Evolutionary conservation across 495 filamentous ascomycete species (phyloP).

Genomic region (Tuber magnatum): DNA sequence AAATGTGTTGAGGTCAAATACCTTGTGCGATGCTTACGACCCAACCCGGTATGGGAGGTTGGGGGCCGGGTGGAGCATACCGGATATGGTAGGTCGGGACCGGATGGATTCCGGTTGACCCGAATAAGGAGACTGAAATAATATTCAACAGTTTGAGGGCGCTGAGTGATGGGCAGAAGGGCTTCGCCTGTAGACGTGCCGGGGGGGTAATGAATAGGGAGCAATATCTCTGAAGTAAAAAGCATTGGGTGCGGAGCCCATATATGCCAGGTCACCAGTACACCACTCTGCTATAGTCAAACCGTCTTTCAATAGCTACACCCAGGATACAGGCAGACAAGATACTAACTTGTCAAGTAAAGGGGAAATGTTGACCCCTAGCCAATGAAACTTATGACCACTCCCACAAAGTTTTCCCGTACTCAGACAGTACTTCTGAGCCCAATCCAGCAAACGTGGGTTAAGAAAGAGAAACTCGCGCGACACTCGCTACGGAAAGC

Average conservation of each 20-base stretch:
- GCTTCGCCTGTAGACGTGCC: too few relatives aligned
- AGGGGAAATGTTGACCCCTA: neutral
- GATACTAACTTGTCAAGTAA: neutral
- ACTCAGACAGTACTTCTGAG: too few relatives aligned
- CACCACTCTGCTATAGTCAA: neutral
- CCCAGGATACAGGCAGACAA: neutral
- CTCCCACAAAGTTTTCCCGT: neutral
- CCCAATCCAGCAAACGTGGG: neutral
- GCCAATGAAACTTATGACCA: neutral
- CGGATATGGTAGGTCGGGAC: neutral
- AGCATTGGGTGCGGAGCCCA: neutral
- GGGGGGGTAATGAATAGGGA: neutral
- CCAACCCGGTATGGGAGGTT: neutral
- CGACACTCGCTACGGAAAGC: neutral
- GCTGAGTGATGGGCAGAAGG: neutral
- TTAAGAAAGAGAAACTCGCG: neutral
- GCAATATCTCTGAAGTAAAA: neutral
- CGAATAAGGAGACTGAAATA: neutral
- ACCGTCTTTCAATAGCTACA: neutral
- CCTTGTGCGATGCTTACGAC: neutral
- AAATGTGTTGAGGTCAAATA: neutral
- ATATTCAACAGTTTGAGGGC: neutral
- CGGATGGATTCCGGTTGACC: neutral
- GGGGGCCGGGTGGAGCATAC: neutral
- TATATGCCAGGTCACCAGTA: neutral